Evolutionary conservation across 2,329 filamentous ascomycete genomes (phyloP).

Genomic region (Onygenales sp.): DNA sequence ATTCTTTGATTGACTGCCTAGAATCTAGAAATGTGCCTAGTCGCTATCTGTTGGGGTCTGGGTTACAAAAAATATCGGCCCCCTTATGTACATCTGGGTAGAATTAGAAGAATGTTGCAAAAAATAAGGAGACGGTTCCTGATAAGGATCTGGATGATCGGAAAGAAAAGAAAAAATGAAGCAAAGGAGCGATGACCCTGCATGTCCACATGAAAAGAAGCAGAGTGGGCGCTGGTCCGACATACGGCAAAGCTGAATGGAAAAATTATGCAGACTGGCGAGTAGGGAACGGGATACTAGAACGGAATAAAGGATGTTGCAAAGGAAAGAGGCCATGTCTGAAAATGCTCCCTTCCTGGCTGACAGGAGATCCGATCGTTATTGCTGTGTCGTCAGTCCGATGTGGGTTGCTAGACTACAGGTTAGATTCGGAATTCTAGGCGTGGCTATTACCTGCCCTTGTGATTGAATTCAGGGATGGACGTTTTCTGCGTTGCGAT

Average conservation of each 20-base stretch:
- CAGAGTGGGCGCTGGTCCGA: neutral
- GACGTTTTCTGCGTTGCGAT: neutral
- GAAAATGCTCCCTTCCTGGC: neutral
- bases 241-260: neutral
- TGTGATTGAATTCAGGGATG: neutral
- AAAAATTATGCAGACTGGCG: neutral
- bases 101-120: neutral
- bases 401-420: neutral
- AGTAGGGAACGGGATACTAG: neutral
- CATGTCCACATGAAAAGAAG: neutral
- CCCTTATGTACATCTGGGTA: neutral
- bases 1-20: conserved; percentile 3
- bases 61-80: neutral
- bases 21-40: conserved; percentile 3
- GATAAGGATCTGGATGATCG: neutral
- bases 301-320: neutral
- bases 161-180: neutral
- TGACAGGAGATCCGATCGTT: neutral
- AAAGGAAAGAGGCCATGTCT: neutral
- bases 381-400: neutral
- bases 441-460: neutral
- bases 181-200: neutral
- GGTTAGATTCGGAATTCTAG: neutral
- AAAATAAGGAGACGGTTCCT: neutral
- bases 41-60: neutral